A percentile compares a stretch with the other conserved stretches of the same genome.
Conservation (phyloP, 2,329 filamentous ascomycete species). For the Lachnellula arida region DNA sequence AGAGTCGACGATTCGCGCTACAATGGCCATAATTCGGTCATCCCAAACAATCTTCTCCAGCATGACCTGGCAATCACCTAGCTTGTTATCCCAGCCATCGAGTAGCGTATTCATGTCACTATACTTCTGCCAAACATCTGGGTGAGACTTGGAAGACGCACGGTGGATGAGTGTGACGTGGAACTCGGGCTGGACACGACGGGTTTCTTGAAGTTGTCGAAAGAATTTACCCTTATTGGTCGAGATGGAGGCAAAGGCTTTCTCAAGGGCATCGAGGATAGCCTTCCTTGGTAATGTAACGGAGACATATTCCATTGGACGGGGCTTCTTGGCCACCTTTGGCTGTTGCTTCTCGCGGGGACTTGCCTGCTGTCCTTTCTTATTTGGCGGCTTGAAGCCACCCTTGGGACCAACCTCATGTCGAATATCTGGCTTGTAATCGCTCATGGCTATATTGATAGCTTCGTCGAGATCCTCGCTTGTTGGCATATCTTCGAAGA, state of each 20-base stretch:
- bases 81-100: conserved; percentile 40
- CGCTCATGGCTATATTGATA: conserved; percentile 67
- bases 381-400: conserved; percentile 27
- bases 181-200: conserved; percentile 78
- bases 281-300: conserved; percentile 49
- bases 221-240: conserved; percentile 62
- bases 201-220: conserved; percentile 64
- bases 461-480: conserved; percentile 73
- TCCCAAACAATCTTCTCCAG: conserved; percentile 77
- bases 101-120: conserved; percentile 48
- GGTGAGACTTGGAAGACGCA: conserved; percentile 53
- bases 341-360: conserved; percentile 20
- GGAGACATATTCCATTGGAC: conserved; percentile 60
- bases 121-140: conserved; percentile 74
- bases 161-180: conserved; percentile 94
- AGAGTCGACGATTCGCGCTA: conserved; percentile 65
- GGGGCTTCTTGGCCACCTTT: conserved; percentile 42
- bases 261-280: conserved; percentile 58
- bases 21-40: conserved; percentile 82
- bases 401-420: conserved; percentile 62
- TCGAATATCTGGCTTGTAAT: conserved; percentile 72
- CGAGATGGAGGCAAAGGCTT: conserved; percentile 56
- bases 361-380: conserved; percentile 26
- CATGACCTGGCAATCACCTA: conserved; percentile 62
- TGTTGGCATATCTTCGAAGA: conserved; percentile 62